phyloP scores from a whole-genome alignment of 176 grass and related monocot species.

The Juncus inflexus region DNA sequence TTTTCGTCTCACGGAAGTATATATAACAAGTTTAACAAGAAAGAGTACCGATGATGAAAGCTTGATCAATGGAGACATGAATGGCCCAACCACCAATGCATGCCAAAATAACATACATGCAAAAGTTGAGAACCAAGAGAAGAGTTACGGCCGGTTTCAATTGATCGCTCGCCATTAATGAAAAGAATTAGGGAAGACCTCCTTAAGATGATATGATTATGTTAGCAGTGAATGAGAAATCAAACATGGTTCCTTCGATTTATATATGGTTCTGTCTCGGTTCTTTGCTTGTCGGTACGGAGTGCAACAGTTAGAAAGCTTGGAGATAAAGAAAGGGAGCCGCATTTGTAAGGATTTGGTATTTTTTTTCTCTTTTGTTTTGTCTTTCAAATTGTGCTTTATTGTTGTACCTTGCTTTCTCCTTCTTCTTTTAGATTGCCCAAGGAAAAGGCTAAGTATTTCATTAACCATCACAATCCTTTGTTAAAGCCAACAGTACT shows the following conservation, averaged over 20 bases:
- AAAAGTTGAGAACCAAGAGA: constrained; percentile 63
- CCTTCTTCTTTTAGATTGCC: too few species aligned
- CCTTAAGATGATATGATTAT: constrained; percentile 6
- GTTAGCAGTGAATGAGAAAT: neutral
- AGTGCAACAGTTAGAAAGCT: constrained; percentile 11
- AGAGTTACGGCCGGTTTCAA: constrained; percentile 48
- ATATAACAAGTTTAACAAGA: too few species aligned
- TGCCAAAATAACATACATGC: constrained; percentile 67
- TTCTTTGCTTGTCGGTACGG: constrained; percentile 52
- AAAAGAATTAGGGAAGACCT: neutral
- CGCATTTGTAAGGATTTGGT: constrained; percentile 12
- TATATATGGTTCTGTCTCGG: constrained; percentile 15
- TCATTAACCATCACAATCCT: too few species aligned
- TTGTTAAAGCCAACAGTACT: too few species aligned
- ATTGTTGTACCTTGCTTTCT: neutral
- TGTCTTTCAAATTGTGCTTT: neutral
- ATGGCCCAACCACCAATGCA: constrained; percentile 80
- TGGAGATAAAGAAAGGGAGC: constrained; percentile 43
- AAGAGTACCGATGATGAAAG: constrained; percentile 75
- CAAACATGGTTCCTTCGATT: constrained; percentile 6
- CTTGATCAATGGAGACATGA: constrained; percentile 47
- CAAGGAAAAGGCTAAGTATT: too few species aligned
- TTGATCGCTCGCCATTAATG: constrained; percentile 36
- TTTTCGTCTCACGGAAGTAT: too few species aligned
- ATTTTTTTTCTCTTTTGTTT: constrained; percentile 15